Conservation (phyloP, 164 flowering plant genomes). For the Liquidambar formosana region DNA sequence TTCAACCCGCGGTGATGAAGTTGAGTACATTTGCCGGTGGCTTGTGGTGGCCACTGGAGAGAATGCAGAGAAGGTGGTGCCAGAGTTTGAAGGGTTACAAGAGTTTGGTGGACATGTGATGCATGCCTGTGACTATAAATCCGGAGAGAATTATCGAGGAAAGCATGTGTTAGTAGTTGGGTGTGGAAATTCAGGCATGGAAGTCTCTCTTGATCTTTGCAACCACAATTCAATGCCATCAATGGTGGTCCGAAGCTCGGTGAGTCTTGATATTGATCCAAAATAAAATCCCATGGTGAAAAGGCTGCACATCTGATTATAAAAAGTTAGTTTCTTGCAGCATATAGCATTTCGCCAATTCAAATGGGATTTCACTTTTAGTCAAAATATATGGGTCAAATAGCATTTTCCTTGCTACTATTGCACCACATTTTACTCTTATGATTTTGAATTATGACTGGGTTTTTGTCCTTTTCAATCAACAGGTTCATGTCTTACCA, state of each 20-base stretch:
- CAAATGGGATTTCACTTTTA: no score
- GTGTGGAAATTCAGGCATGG: conserved; percentile 92
- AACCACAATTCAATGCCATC: conserved; percentile 65
- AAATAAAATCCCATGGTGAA: no score
- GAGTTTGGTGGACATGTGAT: conserved; percentile 53
- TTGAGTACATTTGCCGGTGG: conserved; percentile 72
- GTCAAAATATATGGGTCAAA: no score
- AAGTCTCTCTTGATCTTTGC: conserved; percentile 71
- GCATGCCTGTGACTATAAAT: conserved; percentile 64
- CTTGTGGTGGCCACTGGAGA: conserved; percentile 89
- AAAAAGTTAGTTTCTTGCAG: no score
- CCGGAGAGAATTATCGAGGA: conserved; percentile 53
- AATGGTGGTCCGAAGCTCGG: conserved; percentile 73
- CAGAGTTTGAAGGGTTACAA: conserved; percentile 55
- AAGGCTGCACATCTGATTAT: no score
- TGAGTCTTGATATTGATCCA: no score
- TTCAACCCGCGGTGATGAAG: conserved; percentile 21
- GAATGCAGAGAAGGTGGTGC: conserved; percentile 68
- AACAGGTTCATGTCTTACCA: conserved; percentile 84
- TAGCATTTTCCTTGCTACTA: no score
- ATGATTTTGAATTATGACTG: not conserved
- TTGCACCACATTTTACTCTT: no score
- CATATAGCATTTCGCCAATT: no score
- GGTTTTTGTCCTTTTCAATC: not conserved
- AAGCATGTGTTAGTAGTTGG: conserved; percentile 72